Evolutionary conservation across 2,329 filamentous ascomycete species (phyloP).

Genomic region (Ascochyta lentis): DNA sequence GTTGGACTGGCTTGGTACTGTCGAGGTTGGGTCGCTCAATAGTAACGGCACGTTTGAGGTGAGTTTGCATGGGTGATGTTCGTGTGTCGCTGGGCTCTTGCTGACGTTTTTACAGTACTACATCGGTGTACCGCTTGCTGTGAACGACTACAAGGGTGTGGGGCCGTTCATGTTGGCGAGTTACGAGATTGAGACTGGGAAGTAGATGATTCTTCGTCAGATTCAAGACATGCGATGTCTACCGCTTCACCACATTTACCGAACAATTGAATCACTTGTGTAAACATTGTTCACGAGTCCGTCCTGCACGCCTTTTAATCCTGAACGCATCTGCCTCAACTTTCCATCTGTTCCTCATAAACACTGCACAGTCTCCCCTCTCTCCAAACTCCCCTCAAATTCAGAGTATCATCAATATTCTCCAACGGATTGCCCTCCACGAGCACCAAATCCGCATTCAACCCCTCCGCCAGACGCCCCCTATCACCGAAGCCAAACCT

Average conservation of each 20-base stretch:
- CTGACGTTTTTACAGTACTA: slow-evolving; percentile 37
- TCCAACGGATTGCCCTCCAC: slow-evolving; percentile 54
- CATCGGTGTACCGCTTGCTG: slow-evolving; percentile 34
- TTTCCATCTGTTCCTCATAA: slow-evolving; percentile 29
- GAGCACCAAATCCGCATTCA: slow-evolving; percentile 53
- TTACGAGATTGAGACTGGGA: slow-evolving; percentile 12
- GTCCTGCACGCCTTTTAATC: no score
- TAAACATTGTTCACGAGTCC: no score
- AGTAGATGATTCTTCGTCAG: neutral
- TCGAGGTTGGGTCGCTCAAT: slow-evolving; percentile 57
- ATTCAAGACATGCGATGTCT: no score
- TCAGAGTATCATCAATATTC: slow-evolving; percentile 51
- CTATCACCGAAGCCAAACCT: slow-evolving; percentile 53
- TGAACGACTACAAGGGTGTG: slow-evolving; percentile 43
- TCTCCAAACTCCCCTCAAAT: slow-evolving; percentile 55
- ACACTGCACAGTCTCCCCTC: slow-evolving; percentile 42
- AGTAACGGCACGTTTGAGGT: slow-evolving; percentile 58
- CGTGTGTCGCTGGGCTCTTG: no score
- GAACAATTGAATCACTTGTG: no score
- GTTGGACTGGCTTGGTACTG: slow-evolving; percentile 57
- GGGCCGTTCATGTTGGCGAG: slow-evolving; percentile 42
- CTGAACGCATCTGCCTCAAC: neutral
- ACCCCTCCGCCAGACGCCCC: slow-evolving; percentile 48
- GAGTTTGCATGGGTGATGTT: slow-evolving; percentile 16
- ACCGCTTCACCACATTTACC: no score